Conservation (phyloP, 2,329 filamentous ascomycete genomes). For the Xylaria sp. region DNA sequence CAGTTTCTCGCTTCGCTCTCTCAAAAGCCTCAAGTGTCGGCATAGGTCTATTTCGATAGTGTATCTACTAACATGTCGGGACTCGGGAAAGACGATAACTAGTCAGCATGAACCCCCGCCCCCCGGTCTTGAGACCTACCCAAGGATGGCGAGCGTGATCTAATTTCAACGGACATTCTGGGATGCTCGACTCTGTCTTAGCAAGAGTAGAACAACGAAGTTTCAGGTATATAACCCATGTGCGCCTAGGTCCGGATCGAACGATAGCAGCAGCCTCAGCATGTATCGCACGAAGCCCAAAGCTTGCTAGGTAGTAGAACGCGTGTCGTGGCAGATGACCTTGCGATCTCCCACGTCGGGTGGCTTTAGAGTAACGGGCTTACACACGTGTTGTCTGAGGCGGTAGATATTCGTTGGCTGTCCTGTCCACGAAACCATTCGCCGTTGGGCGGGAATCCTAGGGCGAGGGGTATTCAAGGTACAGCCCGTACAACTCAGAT, state of each 20-base stretch:
- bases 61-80: background rate
- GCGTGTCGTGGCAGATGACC: background rate
- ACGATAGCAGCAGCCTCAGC: background rate
- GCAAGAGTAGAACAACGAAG: background rate
- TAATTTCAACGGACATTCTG: background rate
- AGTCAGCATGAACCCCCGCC: background rate
- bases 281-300: slow-evolving; percentile 11
- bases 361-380: background rate
- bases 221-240: background rate
- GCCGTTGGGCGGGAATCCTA: background rate
- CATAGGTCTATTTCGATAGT: background rate
- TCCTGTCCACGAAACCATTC: background rate
- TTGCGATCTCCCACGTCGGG: background rate
- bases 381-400: background rate
- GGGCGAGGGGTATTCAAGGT: background rate
- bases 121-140: background rate
- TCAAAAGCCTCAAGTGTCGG: background rate
- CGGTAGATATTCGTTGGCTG: background rate
- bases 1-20: background rate
- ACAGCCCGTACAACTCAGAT: background rate
- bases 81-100: background rate
- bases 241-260: slow-evolving; percentile 1
- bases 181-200: background rate
- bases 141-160: background rate
- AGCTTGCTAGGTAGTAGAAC: background rate